These are phyloP conservation scores for Hippophae rhamnoides DNA, from an alignment of 306 rosid species.

Conservation along the genomic window DNA sequence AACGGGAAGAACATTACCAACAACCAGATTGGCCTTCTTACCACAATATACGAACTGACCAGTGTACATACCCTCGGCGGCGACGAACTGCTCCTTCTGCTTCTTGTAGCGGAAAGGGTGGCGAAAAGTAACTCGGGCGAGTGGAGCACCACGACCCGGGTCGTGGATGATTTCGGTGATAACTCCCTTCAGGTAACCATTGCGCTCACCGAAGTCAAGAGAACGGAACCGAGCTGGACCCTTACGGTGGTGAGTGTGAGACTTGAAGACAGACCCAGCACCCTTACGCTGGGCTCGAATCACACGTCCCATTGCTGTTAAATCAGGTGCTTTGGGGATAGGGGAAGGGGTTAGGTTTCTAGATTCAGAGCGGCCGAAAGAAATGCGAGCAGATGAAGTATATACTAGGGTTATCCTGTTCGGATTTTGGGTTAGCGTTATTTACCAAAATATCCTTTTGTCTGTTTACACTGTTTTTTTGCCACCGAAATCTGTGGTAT, in stretches of 20 bases:
- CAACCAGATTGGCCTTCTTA: slow-evolving; percentile 64
- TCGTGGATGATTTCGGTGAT: slow-evolving; percentile 65
- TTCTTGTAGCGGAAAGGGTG: slow-evolving; percentile 71
- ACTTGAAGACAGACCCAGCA: slow-evolving; percentile 69
- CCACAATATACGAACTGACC: slow-evolving; percentile 78
- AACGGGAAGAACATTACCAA: slow-evolving; percentile 60
- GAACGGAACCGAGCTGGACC: slow-evolving; percentile 67
- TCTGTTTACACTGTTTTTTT: too few species aligned
- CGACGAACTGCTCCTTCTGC: slow-evolving; percentile 55
- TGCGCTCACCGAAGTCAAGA: slow-evolving; percentile 71
- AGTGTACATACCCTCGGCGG: slow-evolving; percentile 63
- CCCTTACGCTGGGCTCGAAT: slow-evolving; percentile 85
- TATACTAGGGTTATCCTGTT: not conserved
- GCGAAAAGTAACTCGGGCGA: slow-evolving; percentile 59
- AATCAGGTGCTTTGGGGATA: not conserved
- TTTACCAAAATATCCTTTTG: not conserved
- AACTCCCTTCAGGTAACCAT: slow-evolving; percentile 67
- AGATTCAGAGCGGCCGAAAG: not conserved
- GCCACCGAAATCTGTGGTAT: too few species aligned
- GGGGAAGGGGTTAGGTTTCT: not conserved
- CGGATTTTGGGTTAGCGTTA: not conserved
- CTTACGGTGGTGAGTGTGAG: slow-evolving; percentile 80
- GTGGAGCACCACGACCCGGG: slow-evolving; percentile 81
- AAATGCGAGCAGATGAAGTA: not conserved
- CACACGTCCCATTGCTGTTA: slow-evolving; percentile 50